phyloP scores from a whole-genome alignment of 2,329 filamentous ascomycete species.

The Penicillium sp. region DNA sequence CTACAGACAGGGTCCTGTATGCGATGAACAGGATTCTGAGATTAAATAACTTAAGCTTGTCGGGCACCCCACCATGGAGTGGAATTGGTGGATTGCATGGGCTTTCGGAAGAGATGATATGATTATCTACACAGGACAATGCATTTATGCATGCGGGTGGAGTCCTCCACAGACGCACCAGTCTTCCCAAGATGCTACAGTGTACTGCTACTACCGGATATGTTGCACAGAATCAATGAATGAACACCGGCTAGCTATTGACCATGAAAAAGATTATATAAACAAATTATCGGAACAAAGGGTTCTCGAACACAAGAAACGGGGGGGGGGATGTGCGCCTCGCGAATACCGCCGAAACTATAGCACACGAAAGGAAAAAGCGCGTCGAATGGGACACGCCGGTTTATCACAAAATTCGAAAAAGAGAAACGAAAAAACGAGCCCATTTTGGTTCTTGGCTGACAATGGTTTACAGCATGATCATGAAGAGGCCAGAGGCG shows the following conservation, averaged over 20 bases:
- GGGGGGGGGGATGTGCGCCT: not conserved
- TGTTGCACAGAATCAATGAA: not conserved
- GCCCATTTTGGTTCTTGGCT: not conserved
- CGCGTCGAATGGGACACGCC: not conserved
- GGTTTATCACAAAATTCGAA: not conserved
- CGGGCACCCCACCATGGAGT: too few relatives aligned
- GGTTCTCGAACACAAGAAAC: conserved; percentile 1
- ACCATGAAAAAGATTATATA: conserved; percentile 17
- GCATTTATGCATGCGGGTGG: not conserved
- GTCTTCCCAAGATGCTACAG: not conserved
- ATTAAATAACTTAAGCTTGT: too few relatives aligned
- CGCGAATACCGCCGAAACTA: not conserved
- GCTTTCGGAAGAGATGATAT: too few relatives aligned
- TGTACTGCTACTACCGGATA: too few relatives aligned
- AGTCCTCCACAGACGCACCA: not conserved
- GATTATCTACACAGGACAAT: too few relatives aligned
- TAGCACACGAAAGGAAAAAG: conserved; percentile 2
- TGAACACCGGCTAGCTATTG: not conserved
- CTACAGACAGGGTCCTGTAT: too few relatives aligned
- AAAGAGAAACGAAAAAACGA: conserved; percentile 10
- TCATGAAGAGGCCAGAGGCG: conserved; percentile 49
- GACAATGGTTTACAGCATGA: conserved; percentile 45
- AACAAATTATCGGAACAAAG: conserved; percentile 13
- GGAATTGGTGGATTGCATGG: too few relatives aligned
- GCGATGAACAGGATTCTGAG: too few relatives aligned